Conservation (phyloP, 371 early-diverging fungal species). For the Apophysomyces ossiformis region DNA sequence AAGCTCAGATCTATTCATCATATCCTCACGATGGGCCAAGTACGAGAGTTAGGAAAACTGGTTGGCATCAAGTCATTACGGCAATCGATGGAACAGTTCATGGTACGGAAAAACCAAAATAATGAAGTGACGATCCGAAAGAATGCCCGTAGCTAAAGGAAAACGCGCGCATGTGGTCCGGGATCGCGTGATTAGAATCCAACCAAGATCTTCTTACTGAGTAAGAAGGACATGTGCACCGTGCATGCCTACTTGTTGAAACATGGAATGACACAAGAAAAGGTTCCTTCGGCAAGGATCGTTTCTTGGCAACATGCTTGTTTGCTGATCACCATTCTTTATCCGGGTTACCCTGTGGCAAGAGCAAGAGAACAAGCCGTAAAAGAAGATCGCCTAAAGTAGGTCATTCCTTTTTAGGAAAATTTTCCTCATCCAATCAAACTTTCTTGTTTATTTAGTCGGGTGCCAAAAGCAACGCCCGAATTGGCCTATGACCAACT, state of each 20-base stretch:
- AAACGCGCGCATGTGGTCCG: background rate
- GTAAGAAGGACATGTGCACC: constrained; percentile 5
- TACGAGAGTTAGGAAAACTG: constrained; percentile 30
- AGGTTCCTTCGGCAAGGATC: constrained; percentile 24
- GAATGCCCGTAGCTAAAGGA: background rate
- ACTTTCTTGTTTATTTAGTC: background rate
- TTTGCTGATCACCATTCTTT: constrained; percentile 30
- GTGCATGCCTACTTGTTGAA: constrained; percentile 18
- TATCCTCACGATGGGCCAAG: constrained; percentile 33
- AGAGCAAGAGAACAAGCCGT: constrained; percentile 30
- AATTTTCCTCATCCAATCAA: background rate
- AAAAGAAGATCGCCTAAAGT: constrained; percentile 27
- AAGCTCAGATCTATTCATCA: constrained; percentile 11
- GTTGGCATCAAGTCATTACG: constrained; percentile 27
- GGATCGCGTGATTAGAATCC: constrained; percentile 16
- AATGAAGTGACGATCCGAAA: background rate
- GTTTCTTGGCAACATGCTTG: constrained; percentile 28
- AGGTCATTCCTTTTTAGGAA: background rate
- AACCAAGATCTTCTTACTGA: constrained; percentile 16
- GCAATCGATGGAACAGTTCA: constrained; percentile 32
- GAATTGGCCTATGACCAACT: constrained; percentile 42
- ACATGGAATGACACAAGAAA: constrained; percentile 28
- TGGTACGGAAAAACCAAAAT: constrained; percentile 24
- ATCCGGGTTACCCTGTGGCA: constrained; percentile 37
- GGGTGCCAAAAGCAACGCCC: constrained; percentile 14